Conservation (phyloP, 2,329 filamentous ascomycete genomes). For the Aspergillus terreus region DNA sequence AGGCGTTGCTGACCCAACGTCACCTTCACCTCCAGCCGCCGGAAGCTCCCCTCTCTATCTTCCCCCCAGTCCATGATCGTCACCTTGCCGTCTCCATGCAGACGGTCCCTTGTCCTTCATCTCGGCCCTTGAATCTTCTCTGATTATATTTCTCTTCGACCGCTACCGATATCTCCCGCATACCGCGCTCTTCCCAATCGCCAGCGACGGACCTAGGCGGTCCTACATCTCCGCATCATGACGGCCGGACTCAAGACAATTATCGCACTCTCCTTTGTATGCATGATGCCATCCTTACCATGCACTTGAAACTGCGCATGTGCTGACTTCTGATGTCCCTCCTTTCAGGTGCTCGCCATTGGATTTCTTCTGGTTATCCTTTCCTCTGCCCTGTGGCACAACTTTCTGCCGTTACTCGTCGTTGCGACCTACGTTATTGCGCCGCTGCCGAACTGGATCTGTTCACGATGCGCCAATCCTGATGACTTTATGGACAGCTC, state of each 20-base stretch:
- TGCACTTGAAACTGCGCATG: background rate
- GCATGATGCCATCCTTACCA: slow-evolving; percentile 19
- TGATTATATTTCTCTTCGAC: background rate
- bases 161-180: slow-evolving; percentile 1
- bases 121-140: background rate
- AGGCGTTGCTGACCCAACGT: slow-evolving; percentile 23
- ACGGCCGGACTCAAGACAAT: slow-evolving; percentile 97
- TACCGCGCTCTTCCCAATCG: background rate
- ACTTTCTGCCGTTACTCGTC: slow-evolving; percentile 92
- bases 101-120: slow-evolving; percentile 2
- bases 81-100: slow-evolving; percentile 6
- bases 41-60: background rate
- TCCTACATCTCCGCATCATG: slow-evolving; percentile 37
- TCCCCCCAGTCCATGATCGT: background rate
- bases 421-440: slow-evolving; percentile 94
- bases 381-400: slow-evolving; percentile 89
- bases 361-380: slow-evolving; percentile 99
- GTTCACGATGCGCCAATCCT: slow-evolving; percentile 77
- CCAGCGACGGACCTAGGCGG: slow-evolving; percentile 15
- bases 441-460: slow-evolving; percentile 95
- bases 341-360: slow-evolving; percentile 75
- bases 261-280: slow-evolving; percentile 94
- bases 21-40: slow-evolving; percentile 25
- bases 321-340: slow-evolving; percentile 2
- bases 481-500: slow-evolving; percentile 93